Evolutionary conservation across 139 green algal species (phyloP), one percentile per base, ranked within the genome.

Genomic region (Chlamydomonas sphaeroides): DNA sequence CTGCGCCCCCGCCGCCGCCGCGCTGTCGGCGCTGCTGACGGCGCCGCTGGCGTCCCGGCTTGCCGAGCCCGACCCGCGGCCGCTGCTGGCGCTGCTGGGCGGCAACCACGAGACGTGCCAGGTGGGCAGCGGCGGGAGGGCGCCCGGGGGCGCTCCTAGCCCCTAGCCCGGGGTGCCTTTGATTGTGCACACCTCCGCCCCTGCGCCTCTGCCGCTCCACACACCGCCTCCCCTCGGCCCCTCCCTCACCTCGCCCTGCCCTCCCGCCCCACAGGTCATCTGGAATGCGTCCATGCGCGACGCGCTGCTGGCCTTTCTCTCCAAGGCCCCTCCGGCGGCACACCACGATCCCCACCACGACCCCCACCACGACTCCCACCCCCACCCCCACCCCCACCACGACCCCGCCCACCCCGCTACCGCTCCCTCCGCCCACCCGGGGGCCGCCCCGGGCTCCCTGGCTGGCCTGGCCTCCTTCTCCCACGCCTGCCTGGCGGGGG

Each of bases 271-370:
- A 6, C 86, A 96, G 87, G 91, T 96, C 35, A 97, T 99, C 30
- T 99, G 96, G 96, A 98, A 96, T 85, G 81, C 42, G 30, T 61
- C 73, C 51, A 99, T 97, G 92, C 88, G 95, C 36, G 73, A 88
- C 38, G 93, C 98, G 90, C 86, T 99, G 36, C 72, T 94, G 38
- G 32, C 48, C 26, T 48, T 80, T 17, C 51, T 3, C 56, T n/a
- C n/a, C n/a, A n/a, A n/a, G n/a, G n/a, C n/a, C n/a, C n/a, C n/a
- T n/a, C n/a, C n/a, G n/a, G n/a, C n/a, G n/a, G n/a, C n/a, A n/a
- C n/a, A 23, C 33, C 49, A 41, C 49, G 49, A 78, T 10, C 51
- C 30, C 32, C 68, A 53, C 49, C 42, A 77, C 69, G n/a, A 75
- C 41, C 41, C 35, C 32, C 38, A 56, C 18, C 26, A 20, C 28